Evolutionary conservation across 805 yeast genomes (phyloP).

Genomic region (Yueomyces sp.): DNA sequence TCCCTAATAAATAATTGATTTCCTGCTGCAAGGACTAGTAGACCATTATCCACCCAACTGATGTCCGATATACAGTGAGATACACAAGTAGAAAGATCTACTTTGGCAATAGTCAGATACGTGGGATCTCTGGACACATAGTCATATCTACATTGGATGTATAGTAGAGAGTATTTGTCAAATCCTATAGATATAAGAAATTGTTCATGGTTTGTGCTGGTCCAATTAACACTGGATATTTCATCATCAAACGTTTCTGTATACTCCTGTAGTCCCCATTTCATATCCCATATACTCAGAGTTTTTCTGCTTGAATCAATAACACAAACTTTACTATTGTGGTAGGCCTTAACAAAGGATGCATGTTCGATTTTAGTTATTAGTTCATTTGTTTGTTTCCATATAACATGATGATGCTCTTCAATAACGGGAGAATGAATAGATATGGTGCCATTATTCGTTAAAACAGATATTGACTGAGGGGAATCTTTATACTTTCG

Average conservation of each 20-base stretch:
- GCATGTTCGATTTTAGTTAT: constrained; percentile 43
- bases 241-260: constrained; percentile 27
- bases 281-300: constrained; percentile 71
- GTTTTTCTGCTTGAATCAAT: constrained; percentile 38
- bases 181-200: constrained; percentile 77
- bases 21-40: constrained; percentile 77
- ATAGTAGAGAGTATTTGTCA: constrained; percentile 43
- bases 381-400: constrained; percentile 40
- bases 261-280: constrained; percentile 53
- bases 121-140: constrained; percentile 72
- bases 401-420: constrained; percentile 23
- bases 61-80: constrained; percentile 80
- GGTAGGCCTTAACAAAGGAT: constrained; percentile 54
- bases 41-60: constrained; percentile 70
- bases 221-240: constrained; percentile 79
- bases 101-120: constrained; percentile 59
- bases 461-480: constrained; percentile 41
- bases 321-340: constrained; percentile 62
- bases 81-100: constrained; percentile 59
- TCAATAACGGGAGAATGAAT: constrained; percentile 32
- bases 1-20: constrained; percentile 81
- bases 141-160: constrained; percentile 76
- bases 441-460: constrained; percentile 34
- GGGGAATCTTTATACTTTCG: too few relatives aligned
- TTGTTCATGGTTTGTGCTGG: constrained; percentile 49